These are phyloP conservation scores for Castanea mollissima DNA, from an alignment of 306 rosid species.

Conservation along the genomic window DNA sequence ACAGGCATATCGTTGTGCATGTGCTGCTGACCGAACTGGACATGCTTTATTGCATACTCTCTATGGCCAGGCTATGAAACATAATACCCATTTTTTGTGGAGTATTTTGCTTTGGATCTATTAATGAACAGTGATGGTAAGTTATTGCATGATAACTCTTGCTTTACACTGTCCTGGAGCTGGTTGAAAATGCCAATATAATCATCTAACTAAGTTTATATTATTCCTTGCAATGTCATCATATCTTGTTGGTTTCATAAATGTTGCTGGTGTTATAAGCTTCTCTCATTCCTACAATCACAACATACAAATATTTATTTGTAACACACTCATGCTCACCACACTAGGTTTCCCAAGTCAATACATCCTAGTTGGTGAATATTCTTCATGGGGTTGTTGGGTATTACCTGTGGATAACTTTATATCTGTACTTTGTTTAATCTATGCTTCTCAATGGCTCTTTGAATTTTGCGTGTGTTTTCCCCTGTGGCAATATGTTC, in stretches of 20 bases:
- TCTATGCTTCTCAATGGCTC: not conserved
- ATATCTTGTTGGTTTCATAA: not conserved
- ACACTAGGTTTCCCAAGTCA: not conserved
- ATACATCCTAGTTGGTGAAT: not conserved
- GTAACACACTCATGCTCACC: not conserved
- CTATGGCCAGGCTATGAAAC: slow-evolving; percentile 91
- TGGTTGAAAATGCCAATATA: not conserved
- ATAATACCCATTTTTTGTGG: slow-evolving; percentile 89
- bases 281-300: not conserved
- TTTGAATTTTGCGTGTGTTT: not conserved
- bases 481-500: not conserved
- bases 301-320: not conserved
- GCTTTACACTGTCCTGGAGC: not conserved
- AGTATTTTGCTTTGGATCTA: slow-evolving; percentile 86
- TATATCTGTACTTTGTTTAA: not conserved
- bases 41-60: slow-evolving; percentile 89
- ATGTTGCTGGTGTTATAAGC: not conserved
- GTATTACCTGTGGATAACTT: not conserved
- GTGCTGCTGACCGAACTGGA: slow-evolving; percentile 96
- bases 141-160: slow-evolving; percentile 14
- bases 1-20: slow-evolving; percentile 94
- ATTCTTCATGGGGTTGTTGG: not conserved
- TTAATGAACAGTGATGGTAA: slow-evolving; percentile 76
- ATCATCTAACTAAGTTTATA: not conserved
- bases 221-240: not conserved